A percentile compares a stretch with the other conserved stretches of the same genome.
Conservation (phyloP, 768 basidiomycete genomes). For the Crucibulum laeve region DNA sequence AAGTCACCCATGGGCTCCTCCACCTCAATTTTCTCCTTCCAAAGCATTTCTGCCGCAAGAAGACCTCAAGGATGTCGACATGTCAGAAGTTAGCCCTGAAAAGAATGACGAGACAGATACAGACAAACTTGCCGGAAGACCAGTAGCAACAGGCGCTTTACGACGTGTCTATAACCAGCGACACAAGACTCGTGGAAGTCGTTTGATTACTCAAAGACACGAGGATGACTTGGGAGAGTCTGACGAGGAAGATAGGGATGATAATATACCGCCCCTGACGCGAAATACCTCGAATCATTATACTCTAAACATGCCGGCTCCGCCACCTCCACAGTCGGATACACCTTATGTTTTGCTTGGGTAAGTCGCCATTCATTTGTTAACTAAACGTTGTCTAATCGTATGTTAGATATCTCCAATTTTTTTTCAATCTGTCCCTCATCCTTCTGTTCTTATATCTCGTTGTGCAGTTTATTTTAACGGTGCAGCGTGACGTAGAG, state of each 20-base stretch:
- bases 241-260: conserved; percentile 43
- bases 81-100: conserved; percentile 67
- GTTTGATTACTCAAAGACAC: conserved; percentile 23
- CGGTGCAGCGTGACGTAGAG: conserved; percentile 87
- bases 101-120: conserved; percentile 35
- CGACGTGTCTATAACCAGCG: conserved; percentile 63
- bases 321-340: conserved; percentile 52
- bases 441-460: conserved; percentile 83
- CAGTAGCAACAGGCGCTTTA: conserved; percentile 62
- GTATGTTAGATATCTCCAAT: conserved; percentile 75
- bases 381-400: conserved; percentile 9
- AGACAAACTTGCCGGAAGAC: conserved; percentile 32
- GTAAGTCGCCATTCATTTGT: conserved; percentile 36
- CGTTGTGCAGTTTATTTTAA: conserved; percentile 80
- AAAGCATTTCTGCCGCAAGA: conserved; percentile 49
- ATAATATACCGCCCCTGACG: conserved; percentile 31
- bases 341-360: conserved; percentile 82
- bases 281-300: conserved; percentile 74
- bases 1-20: conserved; percentile 65
- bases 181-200: conserved; percentile 36
- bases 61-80: conserved; percentile 68
- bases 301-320: conserved; percentile 74
- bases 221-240: conserved; percentile 37
- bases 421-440: conserved; percentile 88
- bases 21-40: conserved; percentile 51